Percentiles rank a stretch among this genome's conserved stretches.
Evolutionary conservation across 23 red algal species (phyloP).

Genomic region (Gracilaria gracilis): DNA sequence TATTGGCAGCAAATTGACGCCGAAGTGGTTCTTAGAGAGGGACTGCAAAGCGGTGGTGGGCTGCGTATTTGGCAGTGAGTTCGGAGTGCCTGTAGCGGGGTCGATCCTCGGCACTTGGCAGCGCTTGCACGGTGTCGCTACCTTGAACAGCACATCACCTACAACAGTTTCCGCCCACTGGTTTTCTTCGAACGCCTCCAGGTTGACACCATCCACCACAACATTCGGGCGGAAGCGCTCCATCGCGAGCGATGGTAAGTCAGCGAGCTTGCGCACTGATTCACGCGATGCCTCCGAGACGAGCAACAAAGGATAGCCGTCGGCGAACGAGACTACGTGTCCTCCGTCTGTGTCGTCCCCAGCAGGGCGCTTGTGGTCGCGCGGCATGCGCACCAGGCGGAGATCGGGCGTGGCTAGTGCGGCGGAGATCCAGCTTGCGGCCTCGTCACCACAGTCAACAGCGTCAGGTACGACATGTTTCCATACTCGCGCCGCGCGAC

Average conservation of each 20-base stretch:
- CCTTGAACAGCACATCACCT: slow-evolving; percentile 47
- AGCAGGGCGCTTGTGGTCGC: background rate
- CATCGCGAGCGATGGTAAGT: background rate
- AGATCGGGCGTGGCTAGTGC: background rate
- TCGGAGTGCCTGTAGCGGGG: background rate
- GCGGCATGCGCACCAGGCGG: slow-evolving; percentile 28
- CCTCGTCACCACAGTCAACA: slow-evolving; percentile 41
- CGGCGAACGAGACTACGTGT: slow-evolving; percentile 21
- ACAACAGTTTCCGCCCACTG: slow-evolving; percentile 29
- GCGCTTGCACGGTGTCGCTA: slow-evolving; percentile 47
- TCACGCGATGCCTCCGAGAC: background rate
- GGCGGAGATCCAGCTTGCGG: background rate
- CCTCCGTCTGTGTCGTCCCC: background rate
- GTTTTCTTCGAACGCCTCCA: slow-evolving; percentile 60
- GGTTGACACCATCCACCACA: slow-evolving; percentile 18
- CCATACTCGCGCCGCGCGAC: slow-evolving; percentile 2
- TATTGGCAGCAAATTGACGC: background rate
- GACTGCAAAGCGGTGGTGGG: background rate
- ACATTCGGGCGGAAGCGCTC: slow-evolving; percentile 48
- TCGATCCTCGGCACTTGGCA: slow-evolving; percentile 69
- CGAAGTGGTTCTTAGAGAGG: background rate
- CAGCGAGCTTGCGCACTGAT: background rate
- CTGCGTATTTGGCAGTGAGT: background rate
- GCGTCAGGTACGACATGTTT: slow-evolving; percentile 13
- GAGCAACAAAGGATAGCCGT: slow-evolving; percentile 40